Percentiles rank a stretch among this genome's conserved stretches.
Conservation (phyloP, 2,329 filamentous ascomycete species). For the Aureobasidium sp. region DNA sequence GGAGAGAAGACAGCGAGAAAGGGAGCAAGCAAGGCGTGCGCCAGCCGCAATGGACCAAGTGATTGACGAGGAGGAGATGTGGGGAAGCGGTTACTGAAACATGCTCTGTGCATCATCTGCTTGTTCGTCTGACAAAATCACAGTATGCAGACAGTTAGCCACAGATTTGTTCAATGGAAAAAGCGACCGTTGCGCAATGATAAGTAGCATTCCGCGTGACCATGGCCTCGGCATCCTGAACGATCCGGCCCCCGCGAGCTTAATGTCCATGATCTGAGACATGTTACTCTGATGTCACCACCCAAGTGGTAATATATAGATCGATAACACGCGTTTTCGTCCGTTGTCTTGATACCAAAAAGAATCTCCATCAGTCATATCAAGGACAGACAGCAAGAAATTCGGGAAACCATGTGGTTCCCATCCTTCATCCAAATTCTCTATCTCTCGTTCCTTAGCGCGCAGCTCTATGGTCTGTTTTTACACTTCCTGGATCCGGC, state of each 20-base stretch:
- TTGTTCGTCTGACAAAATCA: not conserved
- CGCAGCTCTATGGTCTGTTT: slow-evolving; percentile 9
- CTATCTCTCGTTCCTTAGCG: slow-evolving; percentile 11
- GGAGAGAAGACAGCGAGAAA: slow-evolving; percentile 63
- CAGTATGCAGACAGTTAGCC: not conserved
- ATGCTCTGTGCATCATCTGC: too few species aligned
- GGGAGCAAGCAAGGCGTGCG: slow-evolving; percentile 56
- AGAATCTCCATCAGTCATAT: too few species aligned
- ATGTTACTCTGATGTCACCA: slow-evolving; percentile 7
- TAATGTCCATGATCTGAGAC: too few species aligned
- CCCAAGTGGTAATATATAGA: not conserved
- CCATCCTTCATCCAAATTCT: slow-evolving; percentile 8
- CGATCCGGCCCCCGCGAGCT: not conserved
- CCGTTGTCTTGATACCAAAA: too few species aligned
- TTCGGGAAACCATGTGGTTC: slow-evolving; percentile 1
- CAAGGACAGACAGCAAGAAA: too few species aligned
- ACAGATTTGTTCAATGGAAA: too few species aligned
- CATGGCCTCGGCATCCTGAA: not conserved
- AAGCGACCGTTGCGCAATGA: too few species aligned
- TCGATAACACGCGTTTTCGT: too few species aligned
- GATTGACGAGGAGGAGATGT: slow-evolving; percentile 56
- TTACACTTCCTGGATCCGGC: slow-evolving; percentile 11
- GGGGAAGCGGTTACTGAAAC: slow-evolving; percentile 35
- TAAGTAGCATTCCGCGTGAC: not conserved
- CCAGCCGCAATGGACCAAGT: slow-evolving; percentile 49